These are phyloP conservation scores for Scenedesmus sp. DNA, from an alignment of 163 green algal genomes.

Conservation along the genomic window DNA sequence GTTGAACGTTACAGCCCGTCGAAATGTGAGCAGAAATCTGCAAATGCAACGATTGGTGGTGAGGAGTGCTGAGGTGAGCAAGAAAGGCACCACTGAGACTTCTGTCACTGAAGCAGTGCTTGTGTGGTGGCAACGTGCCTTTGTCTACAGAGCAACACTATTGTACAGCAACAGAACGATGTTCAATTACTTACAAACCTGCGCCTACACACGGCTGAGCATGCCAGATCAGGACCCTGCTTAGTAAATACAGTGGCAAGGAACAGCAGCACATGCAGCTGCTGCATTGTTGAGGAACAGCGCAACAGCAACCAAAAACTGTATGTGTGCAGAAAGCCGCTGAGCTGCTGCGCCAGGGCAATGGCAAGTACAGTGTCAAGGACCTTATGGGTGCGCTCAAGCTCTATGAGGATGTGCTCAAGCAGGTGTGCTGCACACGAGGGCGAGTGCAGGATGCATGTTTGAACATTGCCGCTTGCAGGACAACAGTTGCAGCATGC, in stretches of 20 bases:
- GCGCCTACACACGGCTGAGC: too few relatives aligned
- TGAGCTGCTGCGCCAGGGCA: conserved; percentile 34
- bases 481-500: neutral
- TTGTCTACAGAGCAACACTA: neutral
- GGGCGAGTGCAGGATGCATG: too few relatives aligned
- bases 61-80: neutral
- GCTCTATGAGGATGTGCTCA: conserved; percentile 79
- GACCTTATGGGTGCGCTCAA: conserved; percentile 82
- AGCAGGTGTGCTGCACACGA: conserved; percentile 53
- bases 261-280: neutral
- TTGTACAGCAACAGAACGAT: too few relatives aligned
- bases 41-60: neutral
- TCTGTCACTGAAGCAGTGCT: neutral
- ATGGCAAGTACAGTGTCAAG: conserved; percentile 30
- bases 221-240: too few relatives aligned
- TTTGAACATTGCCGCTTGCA: too few relatives aligned
- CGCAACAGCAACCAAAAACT: neutral
- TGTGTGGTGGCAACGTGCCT: neutral
- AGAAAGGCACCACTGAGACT: neutral
- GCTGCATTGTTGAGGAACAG: neutral
- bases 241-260: too few relatives aligned
- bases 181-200: too few relatives aligned
- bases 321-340: conserved; percentile 15
- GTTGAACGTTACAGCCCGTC: neutral
- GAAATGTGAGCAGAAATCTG: neutral